Conservation (phyloP, 1,139 yeast species). For the Hansenula lynferdii region DNA sequence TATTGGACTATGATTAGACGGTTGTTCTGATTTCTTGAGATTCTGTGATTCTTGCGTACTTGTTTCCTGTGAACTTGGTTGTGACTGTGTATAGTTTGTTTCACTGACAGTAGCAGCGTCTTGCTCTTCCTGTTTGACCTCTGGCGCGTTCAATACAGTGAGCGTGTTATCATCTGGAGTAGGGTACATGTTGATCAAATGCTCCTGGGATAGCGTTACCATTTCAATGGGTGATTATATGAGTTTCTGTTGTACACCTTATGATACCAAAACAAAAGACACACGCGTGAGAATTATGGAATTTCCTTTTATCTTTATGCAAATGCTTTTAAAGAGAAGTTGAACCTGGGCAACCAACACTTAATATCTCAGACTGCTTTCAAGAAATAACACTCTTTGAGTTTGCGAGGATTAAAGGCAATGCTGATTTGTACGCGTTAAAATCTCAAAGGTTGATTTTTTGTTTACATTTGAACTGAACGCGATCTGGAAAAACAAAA, state of each 20-base stretch:
- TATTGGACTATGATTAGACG: too few relatives aligned
- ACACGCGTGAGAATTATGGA: too few relatives aligned
- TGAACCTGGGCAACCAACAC: too few relatives aligned
- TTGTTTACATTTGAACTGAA: not conserved
- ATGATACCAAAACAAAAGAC: too few relatives aligned
- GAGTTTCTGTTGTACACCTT: too few relatives aligned
- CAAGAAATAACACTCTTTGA: too few relatives aligned
- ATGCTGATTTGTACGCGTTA: slow-evolving; percentile 1
- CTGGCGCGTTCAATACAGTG: not conserved
- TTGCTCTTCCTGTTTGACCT: not conserved
- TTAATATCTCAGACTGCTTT: too few relatives aligned
- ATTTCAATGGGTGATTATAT: too few relatives aligned
- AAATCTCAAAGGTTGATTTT: not conserved
- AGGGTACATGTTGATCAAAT: not conserved
- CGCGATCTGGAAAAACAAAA: not conserved
- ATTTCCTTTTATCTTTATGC: too few relatives aligned
- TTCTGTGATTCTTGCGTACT: not conserved
- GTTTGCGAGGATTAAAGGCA: not conserved
- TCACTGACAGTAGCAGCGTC: not conserved
- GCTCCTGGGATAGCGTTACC: not conserved
- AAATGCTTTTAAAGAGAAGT: too few relatives aligned
- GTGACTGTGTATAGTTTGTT: too few relatives aligned
- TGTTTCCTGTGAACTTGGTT: not conserved
- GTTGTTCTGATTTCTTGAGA: not conserved
- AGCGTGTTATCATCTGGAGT: not conserved